Evolutionary conservation across 768 basidiomycete species (phyloP).

Genomic region (Tubosaeta sp.): DNA sequence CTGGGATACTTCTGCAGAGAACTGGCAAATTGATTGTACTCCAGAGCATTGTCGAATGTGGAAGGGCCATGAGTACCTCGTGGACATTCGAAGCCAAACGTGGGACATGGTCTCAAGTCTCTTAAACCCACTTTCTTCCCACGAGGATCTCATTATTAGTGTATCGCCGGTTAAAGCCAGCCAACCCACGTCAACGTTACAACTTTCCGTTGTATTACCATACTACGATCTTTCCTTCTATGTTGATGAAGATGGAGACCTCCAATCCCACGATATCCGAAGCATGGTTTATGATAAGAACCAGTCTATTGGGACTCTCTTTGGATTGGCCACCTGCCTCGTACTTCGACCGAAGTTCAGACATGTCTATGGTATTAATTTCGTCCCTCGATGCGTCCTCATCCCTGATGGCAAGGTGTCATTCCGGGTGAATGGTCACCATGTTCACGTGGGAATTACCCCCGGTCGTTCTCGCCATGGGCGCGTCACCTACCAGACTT

Average conservation of each 20-base stretch:
- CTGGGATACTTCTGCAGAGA: slow-evolving; percentile 15
- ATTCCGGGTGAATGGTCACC: slow-evolving; percentile 24
- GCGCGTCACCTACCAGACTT: slow-evolving; percentile 21
- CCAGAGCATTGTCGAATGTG: not conserved
- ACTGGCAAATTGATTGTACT: slow-evolving; percentile 20
- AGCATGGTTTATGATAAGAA: slow-evolving; percentile 36
- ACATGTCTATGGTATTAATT: too few relatives aligned
- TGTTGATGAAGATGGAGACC: slow-evolving; percentile 23
- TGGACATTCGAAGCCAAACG: slow-evolving; percentile 25
- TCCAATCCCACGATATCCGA: slow-evolving; percentile 38
- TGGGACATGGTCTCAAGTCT: slow-evolving; percentile 18
- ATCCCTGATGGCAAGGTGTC: slow-evolving; percentile 36
- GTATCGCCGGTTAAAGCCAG: not conserved
- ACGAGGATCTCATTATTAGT: slow-evolving; percentile 15
- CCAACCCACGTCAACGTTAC: not conserved
- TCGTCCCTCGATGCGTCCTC: too few relatives aligned
- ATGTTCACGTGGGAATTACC: slow-evolving; percentile 9
- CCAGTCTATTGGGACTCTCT: slow-evolving; percentile 40
- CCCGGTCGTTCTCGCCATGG: not conserved
- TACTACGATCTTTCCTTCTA: slow-evolving; percentile 38
- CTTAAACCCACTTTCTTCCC: slow-evolving; percentile 12
- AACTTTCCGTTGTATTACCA: slow-evolving; percentile 29
- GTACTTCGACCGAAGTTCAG: slow-evolving; percentile 30
- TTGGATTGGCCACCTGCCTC: slow-evolving; percentile 37
- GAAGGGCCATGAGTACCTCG: slow-evolving; percentile 6